Conservation (phyloP, 2,329 filamentous ascomycete species). For the Colletotrichum cuscutae region DNA sequence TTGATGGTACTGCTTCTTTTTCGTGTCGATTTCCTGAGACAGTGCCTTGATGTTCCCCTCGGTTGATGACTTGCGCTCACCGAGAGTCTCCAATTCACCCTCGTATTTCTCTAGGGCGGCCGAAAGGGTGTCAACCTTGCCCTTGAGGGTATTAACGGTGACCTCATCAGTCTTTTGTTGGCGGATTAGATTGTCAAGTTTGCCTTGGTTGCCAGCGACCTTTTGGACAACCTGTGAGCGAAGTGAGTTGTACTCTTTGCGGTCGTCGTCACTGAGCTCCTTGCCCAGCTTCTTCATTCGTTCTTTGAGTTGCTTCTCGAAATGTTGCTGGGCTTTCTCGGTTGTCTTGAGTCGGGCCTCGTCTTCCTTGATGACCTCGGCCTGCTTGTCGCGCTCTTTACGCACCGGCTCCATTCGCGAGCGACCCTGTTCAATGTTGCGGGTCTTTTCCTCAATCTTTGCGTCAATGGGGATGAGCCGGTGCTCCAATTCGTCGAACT, state of each 20-base stretch:
- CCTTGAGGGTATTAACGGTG: conserved; percentile 87
- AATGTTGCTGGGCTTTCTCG: conserved; percentile 89
- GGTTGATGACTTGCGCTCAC: conserved; percentile 73
- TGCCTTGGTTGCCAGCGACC: conserved; percentile 82
- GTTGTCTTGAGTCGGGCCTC: conserved; percentile 84
- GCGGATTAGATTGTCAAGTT: conserved; percentile 86
- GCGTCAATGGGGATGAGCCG: conserved; percentile 89
- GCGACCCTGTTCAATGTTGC: conserved; percentile 75
- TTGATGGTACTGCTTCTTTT: conserved; percentile 91
- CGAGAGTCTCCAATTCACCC: conserved; percentile 74
- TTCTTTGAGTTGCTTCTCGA: conserved; percentile 88
- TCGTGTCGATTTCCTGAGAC: conserved; percentile 81
- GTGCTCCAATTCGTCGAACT: conserved; percentile 87
- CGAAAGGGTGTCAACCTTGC: conserved; percentile 84
- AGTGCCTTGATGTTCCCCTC: conserved; percentile 73
- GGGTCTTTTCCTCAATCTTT: conserved; percentile 83
- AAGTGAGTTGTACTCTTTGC: conserved; percentile 88
- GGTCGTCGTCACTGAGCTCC: conserved; percentile 84
- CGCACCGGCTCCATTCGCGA: conserved; percentile 75
- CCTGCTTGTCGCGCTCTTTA: conserved; percentile 81
- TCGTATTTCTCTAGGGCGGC: conserved; percentile 79
- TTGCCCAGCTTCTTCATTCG: conserved; percentile 87
- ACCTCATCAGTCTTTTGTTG: conserved; percentile 93
- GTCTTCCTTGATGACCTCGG: conserved; percentile 74
- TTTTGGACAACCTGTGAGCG: conserved; percentile 86